Conservation (phyloP, 495 filamentous ascomycete species). For the Lepraria neglecta region DNA sequence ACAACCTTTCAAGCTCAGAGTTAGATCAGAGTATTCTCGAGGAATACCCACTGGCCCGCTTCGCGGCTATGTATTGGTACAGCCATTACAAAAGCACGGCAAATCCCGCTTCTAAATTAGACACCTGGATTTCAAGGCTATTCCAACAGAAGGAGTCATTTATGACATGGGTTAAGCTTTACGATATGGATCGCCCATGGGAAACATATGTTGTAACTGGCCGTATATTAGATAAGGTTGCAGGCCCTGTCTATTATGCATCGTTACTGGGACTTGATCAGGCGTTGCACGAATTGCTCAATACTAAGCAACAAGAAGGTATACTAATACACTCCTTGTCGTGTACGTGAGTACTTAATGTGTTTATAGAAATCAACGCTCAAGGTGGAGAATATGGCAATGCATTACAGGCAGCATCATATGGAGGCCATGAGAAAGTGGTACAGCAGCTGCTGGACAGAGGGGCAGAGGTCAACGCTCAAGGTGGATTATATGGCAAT, state of each 20-base stretch:
- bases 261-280: conserved; percentile 27
- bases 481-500: too few species aligned
- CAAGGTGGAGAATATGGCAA: too few species aligned
- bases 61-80: conserved; percentile 31
- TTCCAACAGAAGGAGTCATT: conserved; percentile 21
- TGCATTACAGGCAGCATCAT: too few species aligned
- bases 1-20: conserved; percentile 21
- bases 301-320: background rate
- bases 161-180: conserved; percentile 20
- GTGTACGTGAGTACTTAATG: too few species aligned
- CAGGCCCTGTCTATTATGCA: conserved; percentile 24
- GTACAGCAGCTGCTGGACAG: too few species aligned
- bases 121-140: conserved; percentile 14
- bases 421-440: too few species aligned
- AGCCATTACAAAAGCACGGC: conserved; percentile 22
- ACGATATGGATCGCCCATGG: conserved; percentile 18
- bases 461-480: too few species aligned
- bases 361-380: conserved; percentile 8
- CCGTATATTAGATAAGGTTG: conserved; percentile 5
- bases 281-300: conserved; percentile 15
- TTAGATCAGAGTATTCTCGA: conserved; percentile 16
- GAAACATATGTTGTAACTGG: background rate
- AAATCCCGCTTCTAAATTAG: background rate
- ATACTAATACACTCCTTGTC: background rate
- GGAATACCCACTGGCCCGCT: conserved; percentile 30